phyloP scores from a whole-genome alignment of 805 yeast genomes.

The Geotrichum ghanense region DNA sequence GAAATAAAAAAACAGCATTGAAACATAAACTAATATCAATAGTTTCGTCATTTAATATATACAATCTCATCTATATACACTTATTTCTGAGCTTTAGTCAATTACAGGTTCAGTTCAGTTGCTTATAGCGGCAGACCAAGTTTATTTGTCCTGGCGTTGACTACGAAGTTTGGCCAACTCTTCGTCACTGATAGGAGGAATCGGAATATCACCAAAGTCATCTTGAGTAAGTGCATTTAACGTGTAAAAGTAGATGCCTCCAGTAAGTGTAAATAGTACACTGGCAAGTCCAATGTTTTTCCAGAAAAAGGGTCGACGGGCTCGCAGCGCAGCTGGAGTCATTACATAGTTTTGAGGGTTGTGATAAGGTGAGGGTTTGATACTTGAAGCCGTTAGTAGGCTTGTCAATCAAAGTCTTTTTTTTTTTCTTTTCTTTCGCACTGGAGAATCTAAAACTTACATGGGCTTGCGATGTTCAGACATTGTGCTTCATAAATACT shows the following conservation, averaged over 20 bases:
- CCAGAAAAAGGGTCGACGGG: constrained; percentile 78
- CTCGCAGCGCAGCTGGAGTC: constrained; percentile 90
- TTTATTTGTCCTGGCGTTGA: too few relatives aligned
- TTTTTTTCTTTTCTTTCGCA: constrained; percentile 3
- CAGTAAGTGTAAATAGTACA: constrained; percentile 50
- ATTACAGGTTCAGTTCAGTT: too few relatives aligned
- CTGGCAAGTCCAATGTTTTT: constrained; percentile 56
- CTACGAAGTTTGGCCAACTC: constrained; percentile 61
- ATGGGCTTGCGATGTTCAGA: not conserved
- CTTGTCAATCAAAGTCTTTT: constrained; percentile 4
- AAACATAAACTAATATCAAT: too few relatives aligned
- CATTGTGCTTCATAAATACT: too few relatives aligned
- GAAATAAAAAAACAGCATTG: too few relatives aligned
- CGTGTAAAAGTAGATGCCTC: constrained; percentile 41
- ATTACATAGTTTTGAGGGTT: constrained; percentile 68
- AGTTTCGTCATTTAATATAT: too few relatives aligned
- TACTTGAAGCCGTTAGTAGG: constrained; percentile 8
- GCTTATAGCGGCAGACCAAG: too few relatives aligned
- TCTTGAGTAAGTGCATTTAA: constrained; percentile 35
- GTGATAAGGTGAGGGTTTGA: constrained; percentile 34
- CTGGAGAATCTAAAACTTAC: constrained; percentile 4
- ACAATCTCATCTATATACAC: too few relatives aligned
- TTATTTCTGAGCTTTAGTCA: too few relatives aligned
- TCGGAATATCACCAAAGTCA: constrained; percentile 84
- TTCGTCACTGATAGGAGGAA: constrained; percentile 79